Evolutionary conservation across 306 rosid species (phyloP).

Genomic region (Pueraria montana): DNA sequence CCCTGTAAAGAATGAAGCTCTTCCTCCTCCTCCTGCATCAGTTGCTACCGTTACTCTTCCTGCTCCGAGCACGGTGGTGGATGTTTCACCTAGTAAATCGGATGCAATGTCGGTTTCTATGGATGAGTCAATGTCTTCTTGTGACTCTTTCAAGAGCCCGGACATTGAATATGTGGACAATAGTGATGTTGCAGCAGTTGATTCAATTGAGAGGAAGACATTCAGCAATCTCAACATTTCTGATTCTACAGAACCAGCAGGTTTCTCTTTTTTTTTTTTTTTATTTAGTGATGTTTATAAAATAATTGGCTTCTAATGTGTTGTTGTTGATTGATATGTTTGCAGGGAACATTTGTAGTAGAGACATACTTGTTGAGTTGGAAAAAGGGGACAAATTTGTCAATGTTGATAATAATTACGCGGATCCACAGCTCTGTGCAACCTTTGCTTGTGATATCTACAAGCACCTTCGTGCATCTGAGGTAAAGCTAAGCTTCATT

Average conservation of each 20-base stretch:
- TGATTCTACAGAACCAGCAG: slow-evolving; percentile 68
- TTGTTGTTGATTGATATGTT: slow-evolving; percentile 36
- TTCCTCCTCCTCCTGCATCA: not conserved
- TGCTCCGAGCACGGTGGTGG: slow-evolving; percentile 55
- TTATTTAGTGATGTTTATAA: not conserved
- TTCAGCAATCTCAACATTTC: slow-evolving; percentile 76
- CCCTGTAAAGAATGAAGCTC: slow-evolving; percentile 51
- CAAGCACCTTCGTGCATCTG: slow-evolving; percentile 90
- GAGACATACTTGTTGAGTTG: slow-evolving; percentile 72
- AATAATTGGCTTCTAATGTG: not conserved
- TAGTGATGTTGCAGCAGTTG: slow-evolving; percentile 67
- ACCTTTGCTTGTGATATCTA: slow-evolving; percentile 95
- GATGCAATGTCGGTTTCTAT: slow-evolving; percentile 80
- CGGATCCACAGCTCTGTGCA: slow-evolving; percentile 92
- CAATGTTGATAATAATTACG: slow-evolving; percentile 69
- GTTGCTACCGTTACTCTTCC: slow-evolving; percentile 45
- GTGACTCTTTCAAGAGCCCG: slow-evolving; percentile 90
- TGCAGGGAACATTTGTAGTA: slow-evolving; percentile 71
- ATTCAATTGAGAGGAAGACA: slow-evolving; percentile 78
- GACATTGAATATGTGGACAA: slow-evolving; percentile 87
- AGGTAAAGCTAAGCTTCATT: slow-evolving; percentile 54
- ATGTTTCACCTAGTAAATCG: slow-evolving; percentile 83
- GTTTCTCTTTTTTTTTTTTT: slow-evolving; percentile 41
- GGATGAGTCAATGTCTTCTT: slow-evolving; percentile 89
- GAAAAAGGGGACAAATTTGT: slow-evolving; percentile 66